Evolutionary conservation across 2,329 filamentous ascomycete genomes (phyloP).

Genomic region (Neospermospora avenae): DNA sequence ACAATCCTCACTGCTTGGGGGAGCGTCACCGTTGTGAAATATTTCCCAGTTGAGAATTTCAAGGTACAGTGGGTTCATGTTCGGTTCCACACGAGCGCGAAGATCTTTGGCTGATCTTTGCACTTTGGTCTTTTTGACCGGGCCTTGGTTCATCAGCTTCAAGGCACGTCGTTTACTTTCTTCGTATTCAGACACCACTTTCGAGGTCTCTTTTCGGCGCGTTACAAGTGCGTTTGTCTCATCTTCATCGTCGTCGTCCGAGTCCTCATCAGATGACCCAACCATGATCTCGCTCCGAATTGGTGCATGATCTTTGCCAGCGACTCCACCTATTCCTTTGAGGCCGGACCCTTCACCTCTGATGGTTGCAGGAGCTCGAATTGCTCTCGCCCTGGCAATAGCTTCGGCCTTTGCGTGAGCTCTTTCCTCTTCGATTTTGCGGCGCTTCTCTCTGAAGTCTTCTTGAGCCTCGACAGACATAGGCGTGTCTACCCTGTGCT

Average conservation of each 20-base stretch:
- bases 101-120: conserved; percentile 87
- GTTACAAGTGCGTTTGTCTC: conserved; percentile 44
- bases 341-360: conserved; percentile 76
- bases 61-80: conserved; percentile 80
- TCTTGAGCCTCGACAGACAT: conserved; percentile 33
- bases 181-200: conserved; percentile 41
- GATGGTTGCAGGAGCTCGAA: conserved; percentile 53
- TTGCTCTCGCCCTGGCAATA: conserved; percentile 66
- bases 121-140: conserved; percentile 80
- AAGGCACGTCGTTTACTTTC: conserved; percentile 45
- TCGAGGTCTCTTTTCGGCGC: conserved; percentile 39
- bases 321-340: conserved; percentile 64
- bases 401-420: conserved; percentile 68
- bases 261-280: conserved; percentile 68
- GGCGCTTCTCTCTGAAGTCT: conserved; percentile 69
- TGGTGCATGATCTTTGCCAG: conserved; percentile 74
- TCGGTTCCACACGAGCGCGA: conserved; percentile 85
- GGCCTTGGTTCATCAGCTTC: conserved; percentile 56
- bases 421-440: conserved; percentile 71
- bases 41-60: conserved; percentile 92
- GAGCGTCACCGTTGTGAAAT: conserved; percentile 83
- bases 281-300: conserved; percentile 88
- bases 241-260: conserved; percentile 67
- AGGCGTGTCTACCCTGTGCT: conserved; percentile 20
- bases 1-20: conserved; percentile 73